These are phyloP conservation scores for Talaromyces albobiverticillius DNA, from an alignment of 2,329 filamentous ascomycete species.

Conservation along the genomic window DNA sequence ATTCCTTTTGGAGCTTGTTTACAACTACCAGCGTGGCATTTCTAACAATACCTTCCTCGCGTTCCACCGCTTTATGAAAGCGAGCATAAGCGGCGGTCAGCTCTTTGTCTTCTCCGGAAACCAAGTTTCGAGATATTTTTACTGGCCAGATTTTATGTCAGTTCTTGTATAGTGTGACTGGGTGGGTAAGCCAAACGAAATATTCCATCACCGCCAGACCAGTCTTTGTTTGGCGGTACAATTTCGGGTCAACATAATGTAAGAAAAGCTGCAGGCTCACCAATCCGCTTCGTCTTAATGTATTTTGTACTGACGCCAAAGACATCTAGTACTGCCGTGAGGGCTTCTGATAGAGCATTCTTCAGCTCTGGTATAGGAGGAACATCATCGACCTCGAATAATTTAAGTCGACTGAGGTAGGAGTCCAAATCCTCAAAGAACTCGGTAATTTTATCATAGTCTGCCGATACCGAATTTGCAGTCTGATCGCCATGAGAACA, in stretches of 20 bases:
- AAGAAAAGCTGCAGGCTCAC: no score
- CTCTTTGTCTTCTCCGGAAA: background rate
- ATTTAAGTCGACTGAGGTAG: background rate
- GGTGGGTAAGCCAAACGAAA: no score
- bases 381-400: background rate
- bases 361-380: background rate
- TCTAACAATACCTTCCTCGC: background rate
- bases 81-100: background rate
- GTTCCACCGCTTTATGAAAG: background rate
- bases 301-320: background rate
- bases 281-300: background rate
- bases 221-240: no score
- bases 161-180: no score
- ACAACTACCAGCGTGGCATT: background rate
- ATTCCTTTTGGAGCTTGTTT: background rate
- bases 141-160: background rate
- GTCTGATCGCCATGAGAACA: background rate
- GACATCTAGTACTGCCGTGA: background rate
- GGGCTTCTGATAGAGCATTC: background rate
- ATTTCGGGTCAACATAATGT: no score
- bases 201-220: no score
- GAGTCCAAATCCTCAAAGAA: background rate
- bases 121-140: background rate
- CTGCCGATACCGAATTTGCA: background rate
- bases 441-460: background rate